phyloP scores from a whole-genome alignment of 2,329 filamentous ascomycete species.

The Cryphonectria radicalis region DNA sequence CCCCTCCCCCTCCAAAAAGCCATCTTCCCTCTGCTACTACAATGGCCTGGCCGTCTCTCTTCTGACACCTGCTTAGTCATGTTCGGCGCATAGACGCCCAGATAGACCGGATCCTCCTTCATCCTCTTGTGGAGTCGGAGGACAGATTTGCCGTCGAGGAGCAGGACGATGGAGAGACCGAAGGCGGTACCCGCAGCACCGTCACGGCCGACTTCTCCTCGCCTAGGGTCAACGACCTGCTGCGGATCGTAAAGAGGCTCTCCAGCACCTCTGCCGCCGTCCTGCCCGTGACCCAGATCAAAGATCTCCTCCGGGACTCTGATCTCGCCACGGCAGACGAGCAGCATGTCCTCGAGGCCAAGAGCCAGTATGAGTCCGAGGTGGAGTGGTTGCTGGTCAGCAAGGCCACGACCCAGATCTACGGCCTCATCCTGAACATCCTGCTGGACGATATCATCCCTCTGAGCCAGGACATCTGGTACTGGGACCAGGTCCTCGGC shows the following conservation, averaged over 20 bases:
- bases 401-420: conserved; percentile 90
- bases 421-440: conserved; percentile 77
- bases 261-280: conserved; percentile 70
- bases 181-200: conserved; percentile 32
- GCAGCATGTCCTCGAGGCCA: conserved; percentile 39
- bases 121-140: conserved; percentile 48
- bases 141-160: conserved; percentile 37
- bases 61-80: conserved; percentile 49
- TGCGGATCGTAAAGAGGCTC: conserved; percentile 70
- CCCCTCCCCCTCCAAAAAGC: neutral
- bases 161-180: conserved; percentile 33
- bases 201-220: conserved; percentile 50
- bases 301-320: conserved; percentile 65
- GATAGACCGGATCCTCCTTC: conserved; percentile 64
- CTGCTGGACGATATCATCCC: conserved; percentile 83
- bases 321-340: conserved; percentile 53
- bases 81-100: conserved; percentile 67
- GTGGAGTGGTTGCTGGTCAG: conserved; percentile 89
- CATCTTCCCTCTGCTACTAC: neutral
- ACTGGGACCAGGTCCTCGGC: conserved; percentile 88
- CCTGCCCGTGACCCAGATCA: conserved; percentile 64
- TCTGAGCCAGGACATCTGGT: conserved; percentile 86
- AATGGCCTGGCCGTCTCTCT: conserved; percentile 8
- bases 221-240: conserved; percentile 63
- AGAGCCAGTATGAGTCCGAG: conserved; percentile 69